A percentile compares a stretch with the other conserved stretches of the same genome.
Evolutionary conservation across 495 filamentous ascomycete genomes (phyloP).

Genomic region (Pseudomonodictys pantanalensis): DNA sequence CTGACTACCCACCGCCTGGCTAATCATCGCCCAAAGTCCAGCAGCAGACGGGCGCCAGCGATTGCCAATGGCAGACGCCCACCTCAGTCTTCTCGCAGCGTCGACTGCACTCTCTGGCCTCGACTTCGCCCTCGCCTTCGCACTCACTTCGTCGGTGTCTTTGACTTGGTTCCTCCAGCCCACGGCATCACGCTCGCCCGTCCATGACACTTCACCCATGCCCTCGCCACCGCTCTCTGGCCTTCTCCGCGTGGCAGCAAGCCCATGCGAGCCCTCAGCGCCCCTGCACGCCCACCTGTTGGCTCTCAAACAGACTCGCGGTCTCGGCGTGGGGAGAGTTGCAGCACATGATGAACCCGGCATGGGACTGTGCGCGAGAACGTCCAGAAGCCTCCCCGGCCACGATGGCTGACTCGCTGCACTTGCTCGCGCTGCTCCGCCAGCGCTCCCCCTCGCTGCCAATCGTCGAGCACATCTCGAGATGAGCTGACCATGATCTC

Average conservation of each 20-base stretch:
- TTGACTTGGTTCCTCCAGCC: no score
- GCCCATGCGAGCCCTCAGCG: not conserved
- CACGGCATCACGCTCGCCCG: not conserved
- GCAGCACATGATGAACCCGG: constrained; percentile 10
- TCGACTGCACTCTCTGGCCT: no score
- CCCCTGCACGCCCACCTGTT: constrained; percentile 1
- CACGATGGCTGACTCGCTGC: constrained; percentile 27
- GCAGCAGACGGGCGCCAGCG: no score
- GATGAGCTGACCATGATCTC: no score
- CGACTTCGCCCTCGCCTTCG: no score
- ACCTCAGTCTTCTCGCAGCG: no score
- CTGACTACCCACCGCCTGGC: no score
- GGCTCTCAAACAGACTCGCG: constrained; percentile 12
- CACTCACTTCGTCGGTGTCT: no score
- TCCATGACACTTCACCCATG: not conserved
- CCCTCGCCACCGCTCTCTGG: constrained; percentile 4
- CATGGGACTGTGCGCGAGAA: not conserved
- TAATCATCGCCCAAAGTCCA: no score
- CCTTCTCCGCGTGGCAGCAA: constrained; percentile 8
- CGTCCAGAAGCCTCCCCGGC: constrained; percentile 25
- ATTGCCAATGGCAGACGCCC: no score
- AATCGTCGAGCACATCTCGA: not conserved
- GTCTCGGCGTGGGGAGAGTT: constrained; percentile 29
- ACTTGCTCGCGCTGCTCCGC: not conserved
- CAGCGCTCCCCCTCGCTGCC: not conserved